A percentile compares a stretch with the other conserved stretches of the same genome.
phyloP scores from a whole-genome alignment of 1,284 basidiomycete species.

The Marasmius fiardii region DNA sequence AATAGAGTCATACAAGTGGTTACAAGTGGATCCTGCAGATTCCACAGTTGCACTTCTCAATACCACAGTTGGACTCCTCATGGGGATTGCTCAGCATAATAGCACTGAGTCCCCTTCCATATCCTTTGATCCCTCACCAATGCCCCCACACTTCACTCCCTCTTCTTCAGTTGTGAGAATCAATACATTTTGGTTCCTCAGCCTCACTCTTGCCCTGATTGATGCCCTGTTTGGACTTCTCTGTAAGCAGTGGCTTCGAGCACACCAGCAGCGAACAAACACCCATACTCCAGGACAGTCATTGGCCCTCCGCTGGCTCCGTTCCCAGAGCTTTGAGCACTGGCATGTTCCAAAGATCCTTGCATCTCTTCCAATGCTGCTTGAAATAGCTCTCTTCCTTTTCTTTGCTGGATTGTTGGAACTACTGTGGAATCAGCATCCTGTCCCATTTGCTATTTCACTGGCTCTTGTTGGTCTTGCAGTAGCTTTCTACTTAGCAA shows the following conservation, averaged over 20 bases:
- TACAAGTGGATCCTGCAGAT: conserved; percentile 1
- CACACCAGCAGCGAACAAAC: conserved; percentile 1
- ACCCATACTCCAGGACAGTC: conserved; percentile 1
- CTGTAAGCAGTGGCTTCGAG: conserved; percentile 14
- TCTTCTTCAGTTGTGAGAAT: not conserved
- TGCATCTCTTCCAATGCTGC: not conserved
- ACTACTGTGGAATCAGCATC: conserved; percentile 1
- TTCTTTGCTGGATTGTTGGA: conserved; percentile 8
- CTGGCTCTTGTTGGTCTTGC: not conserved
- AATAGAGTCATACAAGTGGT: conserved; percentile 7
- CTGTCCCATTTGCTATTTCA: not conserved
- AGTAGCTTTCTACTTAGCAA: not conserved
- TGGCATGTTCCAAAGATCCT: not conserved
- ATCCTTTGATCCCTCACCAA: no score
- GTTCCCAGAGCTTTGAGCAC: not conserved
- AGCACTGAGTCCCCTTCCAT: not conserved
- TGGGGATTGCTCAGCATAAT: not conserved
- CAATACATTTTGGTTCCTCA: conserved; percentile 10
- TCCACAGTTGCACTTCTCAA: not conserved
- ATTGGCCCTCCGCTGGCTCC: not conserved
- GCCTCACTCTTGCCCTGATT: conserved; percentile 5
- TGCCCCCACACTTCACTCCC: not conserved
- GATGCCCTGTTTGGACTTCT: conserved; percentile 8
- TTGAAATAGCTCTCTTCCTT: conserved; percentile 2
- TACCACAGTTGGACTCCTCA: not conserved